These are phyloP conservation scores for Globisporangium splendens DNA, from an alignment of 352 stramenopile species.

Conservation along the genomic window DNA sequence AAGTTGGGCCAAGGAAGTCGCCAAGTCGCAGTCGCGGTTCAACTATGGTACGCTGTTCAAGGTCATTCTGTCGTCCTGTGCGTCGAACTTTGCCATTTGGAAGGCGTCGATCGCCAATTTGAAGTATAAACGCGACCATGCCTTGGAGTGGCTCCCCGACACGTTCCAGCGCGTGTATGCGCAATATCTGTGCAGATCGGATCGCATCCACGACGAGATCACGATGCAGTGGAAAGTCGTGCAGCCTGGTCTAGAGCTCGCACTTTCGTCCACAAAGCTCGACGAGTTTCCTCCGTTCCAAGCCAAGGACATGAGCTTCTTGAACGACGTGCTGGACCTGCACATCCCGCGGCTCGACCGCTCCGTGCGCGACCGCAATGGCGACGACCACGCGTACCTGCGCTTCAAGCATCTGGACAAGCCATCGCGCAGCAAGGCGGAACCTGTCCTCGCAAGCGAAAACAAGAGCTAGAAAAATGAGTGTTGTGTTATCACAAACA, in stretches of 20 bases:
- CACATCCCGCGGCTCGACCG: slow-evolving; percentile 79
- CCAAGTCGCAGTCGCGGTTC: slow-evolving; percentile 63
- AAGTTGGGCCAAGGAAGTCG: slow-evolving; percentile 78
- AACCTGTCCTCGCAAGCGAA: slow-evolving; percentile 11
- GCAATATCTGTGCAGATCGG: slow-evolving; percentile 69
- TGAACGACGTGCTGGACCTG: slow-evolving; percentile 76
- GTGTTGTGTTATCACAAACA: no score
- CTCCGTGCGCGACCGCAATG: slow-evolving; percentile 72
- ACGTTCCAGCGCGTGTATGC: slow-evolving; percentile 77
- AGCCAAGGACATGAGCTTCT: slow-evolving; percentile 53
- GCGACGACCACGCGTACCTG: slow-evolving; percentile 81
- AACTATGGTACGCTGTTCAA: slow-evolving; percentile 69
- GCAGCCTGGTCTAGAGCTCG: slow-evolving; percentile 69
- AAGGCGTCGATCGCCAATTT: slow-evolving; percentile 64
- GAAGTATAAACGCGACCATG: slow-evolving; percentile 59
- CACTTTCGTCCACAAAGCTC: slow-evolving; percentile 51
- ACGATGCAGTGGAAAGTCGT: slow-evolving; percentile 68
- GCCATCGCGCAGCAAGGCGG: slow-evolving; percentile 20
- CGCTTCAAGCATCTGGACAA: slow-evolving; percentile 78
- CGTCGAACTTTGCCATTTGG: slow-evolving; percentile 69
- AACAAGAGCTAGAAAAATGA: not conserved
- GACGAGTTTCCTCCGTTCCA: slow-evolving; percentile 62
- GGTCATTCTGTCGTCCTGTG: slow-evolving; percentile 58
- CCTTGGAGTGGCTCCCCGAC: slow-evolving; percentile 68
- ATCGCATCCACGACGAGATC: slow-evolving; percentile 73